Conservation (phyloP, 257 asterid species). For the Ehretia macrophylla region DNA sequence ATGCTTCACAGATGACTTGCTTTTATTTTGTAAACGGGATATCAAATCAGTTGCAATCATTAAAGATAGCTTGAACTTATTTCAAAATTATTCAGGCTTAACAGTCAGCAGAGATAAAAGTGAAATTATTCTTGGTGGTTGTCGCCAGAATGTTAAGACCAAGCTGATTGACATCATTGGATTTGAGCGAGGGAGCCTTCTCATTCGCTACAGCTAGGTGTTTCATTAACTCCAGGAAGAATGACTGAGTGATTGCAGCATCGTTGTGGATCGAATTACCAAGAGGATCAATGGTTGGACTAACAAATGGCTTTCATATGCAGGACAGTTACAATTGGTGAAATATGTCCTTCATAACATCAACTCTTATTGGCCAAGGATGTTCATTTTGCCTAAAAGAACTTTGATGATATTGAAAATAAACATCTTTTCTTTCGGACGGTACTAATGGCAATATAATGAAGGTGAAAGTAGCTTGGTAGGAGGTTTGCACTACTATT, state of each 20-base stretch:
- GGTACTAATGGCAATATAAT: too few species aligned
- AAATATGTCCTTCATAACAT: neutral
- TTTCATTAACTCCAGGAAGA: neutral
- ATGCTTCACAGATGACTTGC: neutral
- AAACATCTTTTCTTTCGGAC: too few species aligned
- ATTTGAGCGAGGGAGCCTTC: too few species aligned
- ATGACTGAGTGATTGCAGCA: neutral
- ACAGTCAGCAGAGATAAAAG: neutral
- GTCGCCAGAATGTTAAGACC: fast-evolving
- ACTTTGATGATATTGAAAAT: too few species aligned
- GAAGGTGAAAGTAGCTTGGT: too few species aligned
- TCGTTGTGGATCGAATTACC: too few species aligned
- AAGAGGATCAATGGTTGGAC: neutral
- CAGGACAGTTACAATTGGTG: neutral
- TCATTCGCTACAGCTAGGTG: neutral
- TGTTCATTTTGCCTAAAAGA: too few species aligned
- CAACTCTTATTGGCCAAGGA: neutral
- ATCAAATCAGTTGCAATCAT: neutral
- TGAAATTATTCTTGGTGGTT: neutral
- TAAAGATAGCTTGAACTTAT: neutral
- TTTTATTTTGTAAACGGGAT: neutral
- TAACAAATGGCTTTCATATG: neutral
- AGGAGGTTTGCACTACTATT: too few species aligned
- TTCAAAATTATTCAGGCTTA: neutral
- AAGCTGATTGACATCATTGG: neutral